Evolutionary conservation across 2,329 filamentous ascomycete species (phyloP), one percentile per base, ranked within the genome.

Genomic region (Claviceps sp.): DNA sequence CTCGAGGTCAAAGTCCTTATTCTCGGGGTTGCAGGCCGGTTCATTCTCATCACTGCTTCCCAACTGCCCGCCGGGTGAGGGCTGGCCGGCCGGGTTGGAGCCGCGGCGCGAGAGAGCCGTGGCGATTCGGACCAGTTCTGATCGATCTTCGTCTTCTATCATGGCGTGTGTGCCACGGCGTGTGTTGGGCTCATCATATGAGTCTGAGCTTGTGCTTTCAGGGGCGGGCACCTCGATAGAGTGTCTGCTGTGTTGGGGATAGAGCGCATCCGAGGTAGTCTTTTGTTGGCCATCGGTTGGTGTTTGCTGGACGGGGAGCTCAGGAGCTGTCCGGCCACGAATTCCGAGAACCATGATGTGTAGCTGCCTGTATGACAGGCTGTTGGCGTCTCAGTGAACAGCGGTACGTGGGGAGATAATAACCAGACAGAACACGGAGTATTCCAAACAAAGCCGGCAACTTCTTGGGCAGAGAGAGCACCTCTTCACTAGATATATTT

Each of bases 51-150:
- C 59, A 14, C 59, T 43, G 8, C 51, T 54, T 4, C 54, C 55
- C 8, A 64, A 59, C 0, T 58, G 55, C 38, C 55, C 52, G 30
- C 50, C 48, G 5, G 48, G 56, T 1, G 49, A 51, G 0, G 54
- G 49, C 1, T 52, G 58, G n/a, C 52, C 56, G 4, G 57, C 56
- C 13, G 58, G 56, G 37, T 56, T 57, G 6, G 63, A 65, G 16
- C 62, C 63, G 4, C 65, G 64, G 0, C 62, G 66, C 1, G 68
- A 71, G 1, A 72, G 63, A 1, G 60, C 63, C 0, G 69, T 71
- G 1, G 70, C 70, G 40, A 72, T 67, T 4, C 62, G 61, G 20
- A 67, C 63, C 14, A 72, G 61, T 52, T 72, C 70, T 2, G 55
- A 58, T n/a, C 62, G 61, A 47, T 67, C 66, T 20, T 58, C 57